A percentile compares a stretch with the other conserved stretches of the same genome.
Evolutionary conservation across 805 yeast genomes (phyloP).

Genomic region (Wickerhamiella azyma): DNA sequence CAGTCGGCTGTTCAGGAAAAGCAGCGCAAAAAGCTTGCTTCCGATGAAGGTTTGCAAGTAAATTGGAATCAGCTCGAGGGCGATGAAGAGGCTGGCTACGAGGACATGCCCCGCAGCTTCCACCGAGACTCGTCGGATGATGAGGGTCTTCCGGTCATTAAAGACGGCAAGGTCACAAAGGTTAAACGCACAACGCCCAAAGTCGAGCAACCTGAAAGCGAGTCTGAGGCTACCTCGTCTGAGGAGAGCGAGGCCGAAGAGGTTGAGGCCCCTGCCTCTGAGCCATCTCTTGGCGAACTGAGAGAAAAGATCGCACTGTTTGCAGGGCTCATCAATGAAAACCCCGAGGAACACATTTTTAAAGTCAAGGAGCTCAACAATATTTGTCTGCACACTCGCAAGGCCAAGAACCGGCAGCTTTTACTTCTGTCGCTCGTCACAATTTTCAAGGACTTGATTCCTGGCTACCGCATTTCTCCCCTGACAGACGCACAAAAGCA

Average conservation of each 20-base stretch:
- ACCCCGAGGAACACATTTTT: slow-evolving; percentile 73
- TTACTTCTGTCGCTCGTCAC: slow-evolving; percentile 70
- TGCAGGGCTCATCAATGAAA: slow-evolving; percentile 66
- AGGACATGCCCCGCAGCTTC: slow-evolving; percentile 50
- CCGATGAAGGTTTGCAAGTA: slow-evolving; percentile 11
- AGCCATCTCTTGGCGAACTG: slow-evolving; percentile 41
- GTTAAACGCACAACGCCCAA: slow-evolving; percentile 16
- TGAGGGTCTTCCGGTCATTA: slow-evolving; percentile 67
- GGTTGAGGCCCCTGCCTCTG: slow-evolving; percentile 30
- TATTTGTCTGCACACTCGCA: slow-evolving; percentile 17
- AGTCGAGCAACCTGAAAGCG: slow-evolving; percentile 17
- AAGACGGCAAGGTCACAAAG: slow-evolving; percentile 50
- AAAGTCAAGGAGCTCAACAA: slow-evolving; percentile 40
- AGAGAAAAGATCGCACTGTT: slow-evolving; percentile 75
- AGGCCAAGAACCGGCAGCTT: slow-evolving; percentile 48
- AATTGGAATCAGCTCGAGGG: slow-evolving; percentile 19
- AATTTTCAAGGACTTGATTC: slow-evolving; percentile 72
- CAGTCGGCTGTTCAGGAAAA: slow-evolving; percentile 3
- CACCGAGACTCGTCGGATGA: slow-evolving; percentile 27
- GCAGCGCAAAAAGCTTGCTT: slow-evolving; percentile 9
- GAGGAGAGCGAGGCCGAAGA: slow-evolving; percentile 21
- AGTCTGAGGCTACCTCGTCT: slow-evolving; percentile 14
- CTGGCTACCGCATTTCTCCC: slow-evolving; percentile 76
- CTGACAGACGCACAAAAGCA: slow-evolving; percentile 66
- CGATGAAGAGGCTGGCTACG: slow-evolving; percentile 71